These are phyloP conservation scores for Mallotus repandus DNA, from an alignment of 441 rosid genomes.

Conservation along the genomic window DNA sequence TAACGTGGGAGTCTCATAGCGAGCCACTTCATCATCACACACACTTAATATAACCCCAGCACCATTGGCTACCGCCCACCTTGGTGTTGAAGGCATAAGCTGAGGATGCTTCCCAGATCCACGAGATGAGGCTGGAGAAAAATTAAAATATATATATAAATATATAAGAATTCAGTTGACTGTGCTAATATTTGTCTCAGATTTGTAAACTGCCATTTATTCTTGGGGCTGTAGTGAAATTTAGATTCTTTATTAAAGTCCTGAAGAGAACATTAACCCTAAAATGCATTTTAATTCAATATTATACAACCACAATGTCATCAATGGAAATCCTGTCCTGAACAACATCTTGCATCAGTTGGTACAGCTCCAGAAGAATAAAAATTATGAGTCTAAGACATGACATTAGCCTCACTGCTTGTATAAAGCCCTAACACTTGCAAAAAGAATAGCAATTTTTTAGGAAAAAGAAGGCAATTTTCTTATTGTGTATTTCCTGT, in stretches of 20 bases:
- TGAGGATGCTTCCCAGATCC: constrained; percentile 99
- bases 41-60: constrained; percentile 99
- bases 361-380: background rate
- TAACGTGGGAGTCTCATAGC: constrained; percentile 92
- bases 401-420: background rate
- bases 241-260: background rate
- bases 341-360: background rate
- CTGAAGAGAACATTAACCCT: background rate
- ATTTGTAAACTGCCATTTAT: background rate
- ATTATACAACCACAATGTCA: background rate
- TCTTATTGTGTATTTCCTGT: background rate
- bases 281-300: background rate
- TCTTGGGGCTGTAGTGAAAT: background rate
- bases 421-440: background rate
- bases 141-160: background rate
- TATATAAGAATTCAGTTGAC: background rate
- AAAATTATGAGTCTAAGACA: background rate
- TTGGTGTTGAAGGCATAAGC: constrained; percentile 93
- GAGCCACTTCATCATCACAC: constrained; percentile 98
- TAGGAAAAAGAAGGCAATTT: background rate
- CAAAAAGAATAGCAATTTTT: background rate
- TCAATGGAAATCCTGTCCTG: background rate
- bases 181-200: background rate
- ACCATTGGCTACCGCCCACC: constrained; percentile 99
- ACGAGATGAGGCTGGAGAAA: constrained; percentile 64